phyloP scores from a whole-genome alignment of 805 yeast species.

The Kuraishia capsulata region DNA sequence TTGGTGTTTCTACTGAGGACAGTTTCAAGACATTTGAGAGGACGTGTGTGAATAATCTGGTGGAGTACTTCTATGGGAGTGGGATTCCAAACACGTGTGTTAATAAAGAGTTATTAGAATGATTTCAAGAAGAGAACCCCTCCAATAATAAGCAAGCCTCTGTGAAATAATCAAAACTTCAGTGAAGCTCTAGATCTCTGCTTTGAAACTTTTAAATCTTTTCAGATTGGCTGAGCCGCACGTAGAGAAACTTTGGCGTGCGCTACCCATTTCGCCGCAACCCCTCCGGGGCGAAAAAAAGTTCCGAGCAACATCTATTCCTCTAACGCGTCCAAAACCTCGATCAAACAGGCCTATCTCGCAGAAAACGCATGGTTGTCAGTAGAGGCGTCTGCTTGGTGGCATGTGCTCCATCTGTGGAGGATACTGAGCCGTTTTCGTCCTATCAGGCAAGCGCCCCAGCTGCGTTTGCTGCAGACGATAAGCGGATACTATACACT shows the following conservation, averaged over 20 bases:
- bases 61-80: slow-evolving; percentile 25
- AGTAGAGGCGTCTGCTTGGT: background rate
- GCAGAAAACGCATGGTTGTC: background rate
- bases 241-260: no score
- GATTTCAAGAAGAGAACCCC: background rate
- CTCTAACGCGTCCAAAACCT: no score
- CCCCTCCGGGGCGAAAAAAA: no score
- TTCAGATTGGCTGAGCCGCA: no score
- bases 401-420: slow-evolving; percentile 26
- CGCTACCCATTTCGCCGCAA: no score
- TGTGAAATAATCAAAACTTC: background rate
- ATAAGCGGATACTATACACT: slow-evolving; percentile 30
- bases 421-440: slow-evolving; percentile 27
- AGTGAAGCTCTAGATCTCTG: background rate
- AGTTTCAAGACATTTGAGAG: slow-evolving; percentile 27
- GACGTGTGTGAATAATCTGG: slow-evolving; percentile 26
- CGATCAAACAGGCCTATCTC: background rate
- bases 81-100: slow-evolving; percentile 21
- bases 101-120: slow-evolving; percentile 11
- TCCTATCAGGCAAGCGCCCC: slow-evolving; percentile 29
- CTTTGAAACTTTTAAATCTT: background rate
- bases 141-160: background rate
- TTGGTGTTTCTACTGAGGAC: slow-evolving; percentile 25
- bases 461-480: slow-evolving; percentile 27
- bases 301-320: no score